A percentile compares a stretch with the other conserved stretches of the same genome.
Conservation (phyloP, 768 basidiomycete species). For the Pleurotus cornucopiae region DNA sequence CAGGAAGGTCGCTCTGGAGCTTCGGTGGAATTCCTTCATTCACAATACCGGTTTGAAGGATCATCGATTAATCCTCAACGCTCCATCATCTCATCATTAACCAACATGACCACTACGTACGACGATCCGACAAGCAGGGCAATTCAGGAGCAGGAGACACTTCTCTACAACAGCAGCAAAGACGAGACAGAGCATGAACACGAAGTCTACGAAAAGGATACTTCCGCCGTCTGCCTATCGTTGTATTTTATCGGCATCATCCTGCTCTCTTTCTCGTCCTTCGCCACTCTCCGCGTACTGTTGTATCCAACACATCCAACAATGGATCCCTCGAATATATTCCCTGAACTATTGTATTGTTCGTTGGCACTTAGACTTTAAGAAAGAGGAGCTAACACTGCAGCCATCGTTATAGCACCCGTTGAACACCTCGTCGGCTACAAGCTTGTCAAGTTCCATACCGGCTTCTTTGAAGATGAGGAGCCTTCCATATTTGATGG, state of each 20-base stretch:
- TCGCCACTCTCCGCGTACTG: neutral
- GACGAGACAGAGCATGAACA: too few relatives aligned
- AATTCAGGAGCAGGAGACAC: too few relatives aligned
- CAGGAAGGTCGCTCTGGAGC: too few relatives aligned
- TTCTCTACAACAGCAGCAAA: too few relatives aligned
- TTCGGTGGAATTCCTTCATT: too few relatives aligned
- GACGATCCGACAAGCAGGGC: too few relatives aligned
- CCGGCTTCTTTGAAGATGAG: conserved; percentile 5
- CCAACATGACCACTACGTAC: too few relatives aligned
- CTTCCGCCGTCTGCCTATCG: neutral
- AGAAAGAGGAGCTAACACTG: neutral
- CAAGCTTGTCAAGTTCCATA: conserved; percentile 1
- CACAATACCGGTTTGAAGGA: too few relatives aligned
- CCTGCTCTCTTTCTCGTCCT: conserved; percentile 2
- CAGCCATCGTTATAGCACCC: neutral
- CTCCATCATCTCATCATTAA: too few relatives aligned
- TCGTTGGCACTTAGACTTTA: neutral
- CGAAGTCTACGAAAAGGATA: neutral
- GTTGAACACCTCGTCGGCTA: neutral
- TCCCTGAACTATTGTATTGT: neutral
- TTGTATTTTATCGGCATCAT: neutral
- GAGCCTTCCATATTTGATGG: conserved; percentile 1
- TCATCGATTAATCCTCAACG: too few relatives aligned
- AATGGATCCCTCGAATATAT: neutral
- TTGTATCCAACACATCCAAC: neutral